A percentile compares a stretch with the other conserved stretches of the same genome.
Evolutionary conservation across 352 stramenopile genomes (phyloP).

Genomic region (Globisporangium cystogenes): DNA sequence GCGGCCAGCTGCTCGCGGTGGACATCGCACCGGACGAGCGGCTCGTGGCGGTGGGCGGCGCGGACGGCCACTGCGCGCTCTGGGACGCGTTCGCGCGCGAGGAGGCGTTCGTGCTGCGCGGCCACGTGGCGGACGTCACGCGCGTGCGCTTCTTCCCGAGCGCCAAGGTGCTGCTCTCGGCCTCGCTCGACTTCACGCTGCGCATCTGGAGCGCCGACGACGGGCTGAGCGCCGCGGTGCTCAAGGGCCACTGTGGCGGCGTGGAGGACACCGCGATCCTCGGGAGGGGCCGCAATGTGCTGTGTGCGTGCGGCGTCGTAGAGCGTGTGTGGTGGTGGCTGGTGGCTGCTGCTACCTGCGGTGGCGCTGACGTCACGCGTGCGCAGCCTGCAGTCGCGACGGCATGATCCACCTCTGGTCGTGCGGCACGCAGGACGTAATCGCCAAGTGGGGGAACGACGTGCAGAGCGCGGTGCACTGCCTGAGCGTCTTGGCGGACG

Average conservation of each 20-base stretch:
- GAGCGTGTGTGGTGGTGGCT: no score
- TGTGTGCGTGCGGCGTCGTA: no score
- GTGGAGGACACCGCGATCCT: constrained; percentile 58
- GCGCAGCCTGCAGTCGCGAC: constrained; percentile 49
- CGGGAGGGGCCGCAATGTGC: constrained; percentile 55
- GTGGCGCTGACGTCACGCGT: no score
- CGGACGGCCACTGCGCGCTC: constrained; percentile 46
- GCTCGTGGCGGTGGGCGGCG: constrained; percentile 41
- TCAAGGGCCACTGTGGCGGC: constrained; percentile 53
- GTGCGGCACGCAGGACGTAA: constrained; percentile 40
- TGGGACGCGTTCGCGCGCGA: constrained; percentile 30
- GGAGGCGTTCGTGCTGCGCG: constrained; percentile 24
- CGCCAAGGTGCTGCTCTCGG: constrained; percentile 59
- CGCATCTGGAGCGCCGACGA: constrained; percentile 53
- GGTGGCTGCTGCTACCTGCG: no score
- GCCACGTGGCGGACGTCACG: constrained; percentile 63
- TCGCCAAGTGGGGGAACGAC: constrained; percentile 61
- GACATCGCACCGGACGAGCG: constrained; percentile 48
- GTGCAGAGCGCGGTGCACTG: constrained; percentile 46
- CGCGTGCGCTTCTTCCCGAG: constrained; percentile 62
- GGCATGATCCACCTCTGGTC: constrained; percentile 65
- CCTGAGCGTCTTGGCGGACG: constrained; percentile 39
- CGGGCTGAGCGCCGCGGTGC: constrained; percentile 44
- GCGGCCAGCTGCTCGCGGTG: constrained; percentile 36
- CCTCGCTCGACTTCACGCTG: constrained; percentile 67